Percentiles rank a stretch among this genome's conserved stretches.
Evolutionary conservation across 2,329 filamentous ascomycete species (phyloP).

Genomic region (Xylariaceae sp.): DNA sequence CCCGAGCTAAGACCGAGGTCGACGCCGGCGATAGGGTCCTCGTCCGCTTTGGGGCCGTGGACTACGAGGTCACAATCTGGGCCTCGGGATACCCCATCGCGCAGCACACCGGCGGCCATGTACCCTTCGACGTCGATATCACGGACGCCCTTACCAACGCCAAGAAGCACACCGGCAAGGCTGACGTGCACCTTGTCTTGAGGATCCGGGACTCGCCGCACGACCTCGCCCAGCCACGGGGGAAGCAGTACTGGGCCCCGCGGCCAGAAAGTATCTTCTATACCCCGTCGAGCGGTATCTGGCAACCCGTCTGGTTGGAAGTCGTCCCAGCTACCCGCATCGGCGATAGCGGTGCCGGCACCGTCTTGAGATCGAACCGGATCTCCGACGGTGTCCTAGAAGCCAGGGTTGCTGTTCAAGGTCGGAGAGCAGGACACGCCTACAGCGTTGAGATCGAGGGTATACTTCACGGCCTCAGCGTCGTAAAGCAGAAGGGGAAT

Average conservation of each 20-base stretch:
- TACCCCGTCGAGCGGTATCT: conserved; percentile 59
- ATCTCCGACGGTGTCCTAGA: conserved; percentile 55
- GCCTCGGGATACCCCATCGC: conserved; percentile 56
- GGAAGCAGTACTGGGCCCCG: conserved; percentile 68
- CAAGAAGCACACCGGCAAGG: conserved; percentile 28
- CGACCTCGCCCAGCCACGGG: conserved; percentile 66
- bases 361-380: conserved; percentile 57
- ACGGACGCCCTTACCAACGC: conserved; percentile 48
- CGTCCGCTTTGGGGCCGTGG: conserved; percentile 62
- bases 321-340: conserved; percentile 55
- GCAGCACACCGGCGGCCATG: conserved; percentile 60
- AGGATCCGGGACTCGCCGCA: conserved; percentile 66
- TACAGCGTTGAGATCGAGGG: conserved; percentile 58
- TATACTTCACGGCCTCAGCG: conserved; percentile 49
- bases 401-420: conserved; percentile 52
- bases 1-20: conserved; percentile 48
- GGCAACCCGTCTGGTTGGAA: conserved; percentile 62
- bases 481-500: conserved; percentile 48
- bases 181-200: conserved; percentile 51
- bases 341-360: conserved; percentile 60
- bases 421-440: conserved; percentile 48
- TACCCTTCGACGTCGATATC: conserved; percentile 61
- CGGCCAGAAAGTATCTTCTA: conserved; percentile 64
- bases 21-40: conserved; percentile 47
- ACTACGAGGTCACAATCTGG: conserved; percentile 63